Base-by-base conservation (phyloP, 495 filamentous ascomycete species). In the Corynascus novoguineensis region DNA sequence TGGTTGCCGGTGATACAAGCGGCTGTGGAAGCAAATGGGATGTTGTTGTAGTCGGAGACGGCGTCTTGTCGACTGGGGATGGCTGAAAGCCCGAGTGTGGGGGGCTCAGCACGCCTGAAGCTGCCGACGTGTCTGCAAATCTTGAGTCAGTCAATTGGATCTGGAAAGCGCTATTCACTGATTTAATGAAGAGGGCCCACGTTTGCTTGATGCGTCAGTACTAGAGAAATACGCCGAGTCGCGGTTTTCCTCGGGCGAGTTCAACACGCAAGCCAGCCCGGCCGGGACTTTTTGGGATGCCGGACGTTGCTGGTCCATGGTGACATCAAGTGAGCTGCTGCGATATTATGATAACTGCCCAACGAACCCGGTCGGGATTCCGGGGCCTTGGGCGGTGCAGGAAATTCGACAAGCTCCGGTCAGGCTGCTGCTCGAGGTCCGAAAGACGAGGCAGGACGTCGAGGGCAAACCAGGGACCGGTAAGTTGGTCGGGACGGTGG, bases 151-250 rank as follows among this genome's bases (percentile, higher is more conserved):
- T 29, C 55, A 57, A 52, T 50, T 55, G 59, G 50, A 31, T 53
- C 24, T 55, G 27, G 32, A 45, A 29, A 31, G n/a, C 21, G 10
- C 40, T 47, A 24, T 53, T 22, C 25, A 51, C 51, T 42, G 58
- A 31, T 14, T 38, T 27, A 21, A n/a, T n/a, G n/a, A 49, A 49
- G 48, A 44, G 35, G 38, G 64, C 75, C 65, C 59, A 82, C 79
- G 79, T 64, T 82, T 82, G 69, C 78, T 81, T 5, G 77, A 77
- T 32, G 73, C 72, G 65, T 78, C 79, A n/a, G 73, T 77, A 37
- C 72, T 75, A 22, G 77, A 80, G 51, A 70, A 81, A 53, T 81
- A 82, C 11, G 78, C 78, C 32, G 78, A 81, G 62, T 82, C 79
- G 21, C 78, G 70, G 52, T 79, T 64, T 7, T 80, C 77, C 19